Evolutionary conservation across 1,139 yeast species (phyloP).

Genomic region (Lodderomyces theae): DNA sequence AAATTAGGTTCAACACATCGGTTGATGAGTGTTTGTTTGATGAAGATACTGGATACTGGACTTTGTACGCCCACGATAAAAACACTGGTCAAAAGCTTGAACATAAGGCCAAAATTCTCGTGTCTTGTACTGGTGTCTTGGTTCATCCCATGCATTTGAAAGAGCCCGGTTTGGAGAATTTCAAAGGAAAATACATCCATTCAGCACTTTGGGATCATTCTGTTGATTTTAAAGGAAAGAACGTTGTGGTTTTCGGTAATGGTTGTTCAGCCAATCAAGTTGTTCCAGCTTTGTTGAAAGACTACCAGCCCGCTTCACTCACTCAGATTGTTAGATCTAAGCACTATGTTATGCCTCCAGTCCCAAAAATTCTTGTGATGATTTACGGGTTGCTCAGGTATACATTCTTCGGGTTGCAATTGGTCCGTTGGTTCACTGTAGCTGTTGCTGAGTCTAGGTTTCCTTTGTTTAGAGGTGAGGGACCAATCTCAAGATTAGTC

Average conservation of each 20-base stretch:
- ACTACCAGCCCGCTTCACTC: constrained; percentile 26
- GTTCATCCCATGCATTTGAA: constrained; percentile 32
- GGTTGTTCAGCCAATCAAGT: constrained; percentile 47
- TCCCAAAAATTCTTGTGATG: constrained; percentile 22
- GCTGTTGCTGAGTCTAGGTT: constrained; percentile 32
- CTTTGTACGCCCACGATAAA: constrained; percentile 29
- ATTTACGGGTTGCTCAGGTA: constrained; percentile 26
- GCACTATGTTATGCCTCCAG: constrained; percentile 42
- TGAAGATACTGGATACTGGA: constrained; percentile 38
- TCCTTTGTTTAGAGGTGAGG: constrained; percentile 36
- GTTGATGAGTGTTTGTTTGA: constrained; percentile 30
- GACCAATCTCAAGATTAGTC: constrained; percentile 23
- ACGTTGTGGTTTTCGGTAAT: constrained; percentile 40
- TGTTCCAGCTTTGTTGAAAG: constrained; percentile 32
- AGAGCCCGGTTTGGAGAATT: constrained; percentile 37
- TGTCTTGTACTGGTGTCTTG: constrained; percentile 39
- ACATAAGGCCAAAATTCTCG: constrained; percentile 31
- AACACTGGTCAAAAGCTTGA: constrained; percentile 28
- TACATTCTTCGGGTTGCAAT: constrained; percentile 24
- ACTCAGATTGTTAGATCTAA: constrained; percentile 37
- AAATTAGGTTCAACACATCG: constrained; percentile 30
- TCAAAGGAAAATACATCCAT: constrained; percentile 46
- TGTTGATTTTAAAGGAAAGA: constrained; percentile 34
- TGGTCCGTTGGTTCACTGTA: constrained; percentile 29
- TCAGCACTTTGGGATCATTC: constrained; percentile 47